Evolutionary conservation across 1,284 basidiomycete species (phyloP).

Genomic region (Tylopilus sp.): DNA sequence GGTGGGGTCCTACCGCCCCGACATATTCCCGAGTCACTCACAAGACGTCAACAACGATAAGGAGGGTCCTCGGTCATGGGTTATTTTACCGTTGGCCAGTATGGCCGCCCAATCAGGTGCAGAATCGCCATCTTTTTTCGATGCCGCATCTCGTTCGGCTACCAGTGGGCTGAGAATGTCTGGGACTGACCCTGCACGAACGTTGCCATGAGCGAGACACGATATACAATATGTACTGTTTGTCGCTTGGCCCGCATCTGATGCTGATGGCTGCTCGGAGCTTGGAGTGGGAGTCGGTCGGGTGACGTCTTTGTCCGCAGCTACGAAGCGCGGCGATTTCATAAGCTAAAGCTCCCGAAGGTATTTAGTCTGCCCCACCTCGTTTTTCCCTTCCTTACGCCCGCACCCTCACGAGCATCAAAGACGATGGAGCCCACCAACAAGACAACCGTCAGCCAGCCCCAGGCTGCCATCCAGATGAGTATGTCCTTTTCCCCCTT

Average conservation of each 20-base stretch:
- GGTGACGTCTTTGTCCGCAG: neutral
- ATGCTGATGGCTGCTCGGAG: neutral
- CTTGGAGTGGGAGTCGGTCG: neutral
- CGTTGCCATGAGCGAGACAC: neutral
- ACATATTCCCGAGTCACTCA: too few species aligned
- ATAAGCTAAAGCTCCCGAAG: too few species aligned
- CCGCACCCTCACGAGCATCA: constrained; percentile 26
- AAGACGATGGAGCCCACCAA: constrained; percentile 33
- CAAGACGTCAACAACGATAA: neutral
- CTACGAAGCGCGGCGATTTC: too few species aligned
- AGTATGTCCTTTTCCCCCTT: constrained; percentile 32
- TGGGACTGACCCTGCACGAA: neutral
- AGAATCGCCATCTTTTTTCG: constrained; percentile 3
- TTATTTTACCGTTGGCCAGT: neutral
- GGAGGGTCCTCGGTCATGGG: constrained; percentile 3
- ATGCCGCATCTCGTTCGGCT: neutral
- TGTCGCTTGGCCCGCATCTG: neutral
- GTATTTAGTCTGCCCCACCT: constrained; percentile 20
- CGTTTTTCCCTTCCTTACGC: neutral
- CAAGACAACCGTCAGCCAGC: constrained; percentile 41
- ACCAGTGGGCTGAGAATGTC: neutral
- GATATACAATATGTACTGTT: neutral
- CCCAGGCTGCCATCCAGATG: constrained; percentile 46
- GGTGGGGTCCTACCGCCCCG: too few species aligned
- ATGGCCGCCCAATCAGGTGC: constrained; percentile 9